Base-by-base conservation (phyloP, 345 rosid genomes). In the Corchorus capsularis region DNA sequence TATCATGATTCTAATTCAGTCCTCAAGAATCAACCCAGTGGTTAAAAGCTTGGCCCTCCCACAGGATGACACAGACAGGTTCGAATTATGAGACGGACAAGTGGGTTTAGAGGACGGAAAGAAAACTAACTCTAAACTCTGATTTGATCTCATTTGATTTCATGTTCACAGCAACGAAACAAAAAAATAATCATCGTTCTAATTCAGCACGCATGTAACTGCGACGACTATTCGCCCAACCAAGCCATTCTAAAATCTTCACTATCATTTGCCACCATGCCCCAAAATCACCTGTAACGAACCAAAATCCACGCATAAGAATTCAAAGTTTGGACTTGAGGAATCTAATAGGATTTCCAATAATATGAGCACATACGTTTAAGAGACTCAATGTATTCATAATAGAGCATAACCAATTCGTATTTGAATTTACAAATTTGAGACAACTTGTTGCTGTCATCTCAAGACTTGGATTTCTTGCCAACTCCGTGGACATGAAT, bases 371-470 rank as follows among this genome's bases (percentile, higher is more conserved):
- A 69, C 59, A 69, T 34, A 52, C 34, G 41, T 69, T 49, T 32
- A 4, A 32, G 9, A 9, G 61, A 11, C 61, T 35, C 5, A 39
- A 71, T 55, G 49, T 71, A 35, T 6, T 47, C 17, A 12, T 63
- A 34, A 27, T 56, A 8, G 35, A 46, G 43, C 75, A 55, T 56
- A 64, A 64, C 45, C 67, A 76, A 53, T 45, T 27, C 27, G 1
- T 27, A 27, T 27, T 81, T 52, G 54, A 73, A 83, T 86, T 82
- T 82, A 78, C 89, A 81, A 50, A 54, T 66, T 75, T 22, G 19
- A 71, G 68, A 47, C 39, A 20, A 53, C 37, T n/a, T 57, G 16
- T 61, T 75, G 67, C 54, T 17, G 69, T 56, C 64, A 56, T 56
- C 61, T 57, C 62, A 34, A 52, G 14, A 37, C 41, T 32, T 32